Percentiles rank a stretch among this genome's conserved stretches.
phyloP scores from a whole-genome alignment of 441 rosid species.

The Pelargonium cotyledonis region DNA sequence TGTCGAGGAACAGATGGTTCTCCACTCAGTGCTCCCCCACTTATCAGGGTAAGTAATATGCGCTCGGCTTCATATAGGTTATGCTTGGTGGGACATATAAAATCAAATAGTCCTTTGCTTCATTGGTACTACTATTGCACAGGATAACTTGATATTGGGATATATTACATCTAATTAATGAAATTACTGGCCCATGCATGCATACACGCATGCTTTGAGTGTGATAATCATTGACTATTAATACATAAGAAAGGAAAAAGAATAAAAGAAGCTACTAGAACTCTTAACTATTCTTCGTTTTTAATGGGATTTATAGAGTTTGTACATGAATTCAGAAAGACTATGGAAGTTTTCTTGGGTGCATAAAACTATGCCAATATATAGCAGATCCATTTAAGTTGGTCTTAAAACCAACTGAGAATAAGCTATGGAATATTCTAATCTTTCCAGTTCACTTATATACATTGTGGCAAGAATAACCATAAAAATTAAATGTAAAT shows the following conservation, averaged over 20 bases:
- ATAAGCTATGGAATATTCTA: too few species aligned
- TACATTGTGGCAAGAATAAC: too few species aligned
- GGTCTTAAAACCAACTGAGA: too few species aligned
- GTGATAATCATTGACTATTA: too few species aligned
- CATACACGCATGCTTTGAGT: neutral
- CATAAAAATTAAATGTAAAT: too few species aligned
- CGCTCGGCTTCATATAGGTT: neutral
- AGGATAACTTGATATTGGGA: neutral
- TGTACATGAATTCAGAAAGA: too few species aligned
- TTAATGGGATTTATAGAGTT: too few species aligned
- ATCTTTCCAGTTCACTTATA: too few species aligned
- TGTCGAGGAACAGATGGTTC: constrained; percentile 94
- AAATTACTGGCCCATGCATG: neutral
- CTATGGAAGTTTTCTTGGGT: neutral
- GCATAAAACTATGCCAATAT: neutral
- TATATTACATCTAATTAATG: neutral
- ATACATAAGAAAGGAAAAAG: too few species aligned
- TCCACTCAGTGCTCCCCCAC: constrained; percentile 73
- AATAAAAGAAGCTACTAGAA: too few species aligned
- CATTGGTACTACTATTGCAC: neutral
- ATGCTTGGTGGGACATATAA: neutral
- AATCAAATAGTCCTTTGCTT: neutral
- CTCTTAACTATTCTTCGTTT: neutral
- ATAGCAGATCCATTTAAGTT: neutral
- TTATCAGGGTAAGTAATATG: constrained; percentile 51